Evolutionary conservation across 345 rosid species (phyloP).

Genomic region (Salix udensis): DNA sequence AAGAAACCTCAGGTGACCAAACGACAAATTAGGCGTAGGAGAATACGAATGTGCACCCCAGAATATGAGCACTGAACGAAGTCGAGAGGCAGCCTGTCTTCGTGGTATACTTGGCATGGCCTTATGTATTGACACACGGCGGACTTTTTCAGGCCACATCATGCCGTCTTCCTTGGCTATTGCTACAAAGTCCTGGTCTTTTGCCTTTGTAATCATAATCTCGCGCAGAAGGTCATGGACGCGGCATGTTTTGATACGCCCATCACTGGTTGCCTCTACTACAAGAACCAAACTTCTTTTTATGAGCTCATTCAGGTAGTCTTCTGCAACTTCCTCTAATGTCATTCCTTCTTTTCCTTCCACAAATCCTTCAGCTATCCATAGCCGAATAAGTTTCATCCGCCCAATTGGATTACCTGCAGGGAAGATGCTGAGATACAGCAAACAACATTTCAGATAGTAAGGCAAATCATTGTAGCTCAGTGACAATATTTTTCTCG

Average conservation of each 20-base stretch:
- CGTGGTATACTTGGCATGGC: neutral
- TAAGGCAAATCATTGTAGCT: constrained; percentile 7
- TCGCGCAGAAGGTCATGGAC: constrained; percentile 11
- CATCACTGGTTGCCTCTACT: neutral
- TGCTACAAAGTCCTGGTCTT: constrained; percentile 11
- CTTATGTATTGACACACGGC: constrained; percentile 15
- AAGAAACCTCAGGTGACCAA: constrained; percentile 12
- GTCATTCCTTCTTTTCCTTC: constrained; percentile 2
- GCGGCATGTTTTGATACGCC: constrained; percentile 5
- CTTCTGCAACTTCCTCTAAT: constrained; percentile 8
- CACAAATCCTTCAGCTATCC: constrained; percentile 14
- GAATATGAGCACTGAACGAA: constrained; percentile 25
- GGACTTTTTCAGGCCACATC: constrained; percentile 6
- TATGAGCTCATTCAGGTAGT: constrained; percentile 4
- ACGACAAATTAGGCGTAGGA: neutral
- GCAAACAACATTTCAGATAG: neutral
- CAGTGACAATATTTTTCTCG: neutral
- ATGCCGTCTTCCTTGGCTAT: constrained; percentile 4
- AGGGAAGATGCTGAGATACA: neutral
- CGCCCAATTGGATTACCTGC: neutral
- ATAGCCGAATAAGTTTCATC: neutral
- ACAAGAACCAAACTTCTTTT: constrained; percentile 10
- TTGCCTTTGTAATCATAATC: constrained; percentile 2
- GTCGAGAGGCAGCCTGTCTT: neutral
- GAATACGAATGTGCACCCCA: constrained; percentile 10